Evolutionary conservation across 768 basidiomycete species (phyloP).

Genomic region (Lactarius trivialis): DNA sequence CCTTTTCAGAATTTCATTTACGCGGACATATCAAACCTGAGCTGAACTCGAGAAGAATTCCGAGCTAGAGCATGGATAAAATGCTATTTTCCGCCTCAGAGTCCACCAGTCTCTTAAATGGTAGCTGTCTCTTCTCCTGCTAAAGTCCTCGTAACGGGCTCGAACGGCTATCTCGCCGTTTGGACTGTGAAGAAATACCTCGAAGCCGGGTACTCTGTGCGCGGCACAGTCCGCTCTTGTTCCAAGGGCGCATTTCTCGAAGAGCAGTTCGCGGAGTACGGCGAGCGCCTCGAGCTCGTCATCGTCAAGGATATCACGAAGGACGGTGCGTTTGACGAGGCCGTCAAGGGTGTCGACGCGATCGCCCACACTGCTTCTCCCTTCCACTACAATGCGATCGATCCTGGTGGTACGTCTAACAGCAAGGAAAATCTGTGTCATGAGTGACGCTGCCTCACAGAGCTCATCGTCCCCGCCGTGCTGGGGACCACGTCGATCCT

Average conservation of each 20-base stretch:
- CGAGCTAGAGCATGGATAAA: too few relatives aligned
- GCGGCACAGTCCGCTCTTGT: constrained; percentile 58
- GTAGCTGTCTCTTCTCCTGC: constrained; percentile 30
- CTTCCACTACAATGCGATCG: constrained; percentile 40
- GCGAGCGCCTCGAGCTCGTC: constrained; percentile 54
- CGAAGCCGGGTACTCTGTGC: constrained; percentile 54
- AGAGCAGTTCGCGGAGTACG: constrained; percentile 46
- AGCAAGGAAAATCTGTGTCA: not conserved
- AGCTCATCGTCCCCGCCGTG: constrained; percentile 65
- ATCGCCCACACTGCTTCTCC: constrained; percentile 69
- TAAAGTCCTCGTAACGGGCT: constrained; percentile 51
- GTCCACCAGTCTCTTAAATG: constrained; percentile 25
- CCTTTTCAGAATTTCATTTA: not conserved
- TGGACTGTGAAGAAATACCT: constrained; percentile 54
- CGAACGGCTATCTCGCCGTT: constrained; percentile 52
- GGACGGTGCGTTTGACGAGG: constrained; percentile 68
- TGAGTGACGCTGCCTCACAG: constrained; percentile 28
- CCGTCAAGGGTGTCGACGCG: constrained; percentile 67
- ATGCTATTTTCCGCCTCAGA: not conserved
- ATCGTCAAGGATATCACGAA: constrained; percentile 64
- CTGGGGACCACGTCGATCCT: constrained; percentile 62
- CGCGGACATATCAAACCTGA: too few relatives aligned
- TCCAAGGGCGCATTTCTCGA: constrained; percentile 55
- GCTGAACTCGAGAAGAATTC: too few relatives aligned
- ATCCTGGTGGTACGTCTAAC: constrained; percentile 30